phyloP scores from a whole-genome alignment of 1,284 basidiomycete genomes.

The Pyrrhoderma lamaoense region DNA sequence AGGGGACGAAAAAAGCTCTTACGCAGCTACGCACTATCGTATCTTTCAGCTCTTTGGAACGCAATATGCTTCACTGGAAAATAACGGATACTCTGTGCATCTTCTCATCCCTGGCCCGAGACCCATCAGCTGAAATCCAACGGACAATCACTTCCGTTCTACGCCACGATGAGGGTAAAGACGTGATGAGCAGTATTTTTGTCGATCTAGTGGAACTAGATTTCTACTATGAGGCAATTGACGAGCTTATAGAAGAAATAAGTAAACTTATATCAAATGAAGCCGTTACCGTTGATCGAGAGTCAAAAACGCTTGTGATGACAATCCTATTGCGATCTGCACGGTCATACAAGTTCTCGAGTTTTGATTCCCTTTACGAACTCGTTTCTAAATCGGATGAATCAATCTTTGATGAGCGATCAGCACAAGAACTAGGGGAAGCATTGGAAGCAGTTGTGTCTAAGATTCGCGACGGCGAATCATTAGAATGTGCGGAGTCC shows the following conservation, averaged over 20 bases:
- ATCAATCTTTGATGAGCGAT: conserved; percentile 6
- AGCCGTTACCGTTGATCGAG: neutral
- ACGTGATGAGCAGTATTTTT: too few species aligned
- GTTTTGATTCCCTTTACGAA: neutral
- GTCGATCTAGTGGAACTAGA: conserved; percentile 5
- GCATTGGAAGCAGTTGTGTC: conserved; percentile 8
- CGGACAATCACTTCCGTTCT: too few species aligned
- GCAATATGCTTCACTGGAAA: too few species aligned
- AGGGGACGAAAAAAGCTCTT: conserved; percentile 34
- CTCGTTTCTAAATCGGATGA: conserved; percentile 3
- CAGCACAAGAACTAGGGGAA: conserved; percentile 15
- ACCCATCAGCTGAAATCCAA: too few species aligned
- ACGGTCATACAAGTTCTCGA: conserved; percentile 2
- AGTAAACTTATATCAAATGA: neutral
- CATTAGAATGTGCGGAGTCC: conserved; percentile 3
- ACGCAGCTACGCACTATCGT: conserved; percentile 32
- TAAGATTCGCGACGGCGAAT: neutral
- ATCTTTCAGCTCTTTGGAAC: too few species aligned
- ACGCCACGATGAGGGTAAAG: too few species aligned
- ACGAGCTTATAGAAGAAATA: conserved; percentile 4
- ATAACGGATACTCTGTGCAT: too few species aligned
- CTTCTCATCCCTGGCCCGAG: too few species aligned
- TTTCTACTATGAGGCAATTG: conserved; percentile 10
- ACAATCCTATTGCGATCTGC: conserved; percentile 14
- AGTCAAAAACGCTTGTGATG: conserved; percentile 7